These are phyloP conservation scores for Aristolochia contorta DNA, from an alignment of 164 flowering plant species.

Conservation along the genomic window DNA sequence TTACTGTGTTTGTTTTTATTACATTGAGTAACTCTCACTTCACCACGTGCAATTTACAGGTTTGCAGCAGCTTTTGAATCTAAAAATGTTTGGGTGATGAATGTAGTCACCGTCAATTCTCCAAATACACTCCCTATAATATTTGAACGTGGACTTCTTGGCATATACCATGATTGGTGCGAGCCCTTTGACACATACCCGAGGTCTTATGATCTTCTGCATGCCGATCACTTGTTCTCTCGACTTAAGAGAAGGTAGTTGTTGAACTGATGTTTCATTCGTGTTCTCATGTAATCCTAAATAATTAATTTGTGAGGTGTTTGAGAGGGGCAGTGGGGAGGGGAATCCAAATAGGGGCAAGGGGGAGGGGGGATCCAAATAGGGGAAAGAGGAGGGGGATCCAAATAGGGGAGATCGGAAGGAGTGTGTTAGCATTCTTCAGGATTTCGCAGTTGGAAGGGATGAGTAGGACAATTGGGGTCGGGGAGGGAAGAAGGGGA, in stretches of 20 bases:
- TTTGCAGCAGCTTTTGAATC: conserved; percentile 79
- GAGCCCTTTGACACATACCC: conserved; percentile 91
- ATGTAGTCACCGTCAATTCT: conserved; percentile 79
- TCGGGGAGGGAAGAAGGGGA: no score
- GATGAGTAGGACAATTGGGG: no score
- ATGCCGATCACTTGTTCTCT: conserved; percentile 92
- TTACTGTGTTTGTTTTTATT: not conserved
- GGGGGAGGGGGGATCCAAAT: no score
- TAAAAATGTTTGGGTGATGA: conserved; percentile 90
- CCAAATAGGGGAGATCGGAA: no score
- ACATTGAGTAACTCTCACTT: not conserved
- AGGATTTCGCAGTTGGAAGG: no score
- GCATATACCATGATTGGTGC: conserved; percentile 95
- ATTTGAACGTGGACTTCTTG: conserved; percentile 82
- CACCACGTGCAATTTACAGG: conserved; percentile 23
- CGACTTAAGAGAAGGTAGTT: conserved; percentile 75
- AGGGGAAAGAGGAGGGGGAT: no score
- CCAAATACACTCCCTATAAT: conserved; percentile 87
- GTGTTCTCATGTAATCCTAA: not conserved
- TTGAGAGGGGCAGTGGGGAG: not conserved
- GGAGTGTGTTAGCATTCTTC: no score
- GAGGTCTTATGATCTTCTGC: conserved; percentile 86
- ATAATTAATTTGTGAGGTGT: not conserved
- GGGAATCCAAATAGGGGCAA: no score
- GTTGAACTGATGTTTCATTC: not conserved